Conservation (phyloP, 768 basidiomycete species). For the Hebeloma cylindrosporum region DNA sequence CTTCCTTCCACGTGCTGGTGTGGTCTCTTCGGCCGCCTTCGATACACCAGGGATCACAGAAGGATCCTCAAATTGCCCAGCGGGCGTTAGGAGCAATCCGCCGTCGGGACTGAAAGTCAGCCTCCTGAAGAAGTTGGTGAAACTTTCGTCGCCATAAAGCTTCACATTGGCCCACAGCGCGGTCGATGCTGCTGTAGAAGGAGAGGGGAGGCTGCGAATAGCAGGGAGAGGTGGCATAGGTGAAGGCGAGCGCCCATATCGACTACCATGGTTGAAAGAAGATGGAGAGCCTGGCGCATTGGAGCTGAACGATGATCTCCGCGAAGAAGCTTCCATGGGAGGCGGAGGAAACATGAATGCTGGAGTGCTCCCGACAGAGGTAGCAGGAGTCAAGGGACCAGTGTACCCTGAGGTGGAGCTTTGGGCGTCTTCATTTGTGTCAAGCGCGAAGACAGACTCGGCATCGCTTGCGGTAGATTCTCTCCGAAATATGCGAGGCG, state of each 20-base stretch:
- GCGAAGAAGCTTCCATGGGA: conserved; percentile 55
- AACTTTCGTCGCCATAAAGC: conserved; percentile 94
- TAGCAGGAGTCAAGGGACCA: conserved; percentile 61
- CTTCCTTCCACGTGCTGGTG: conserved; percentile 59
- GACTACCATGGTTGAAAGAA: conserved; percentile 43
- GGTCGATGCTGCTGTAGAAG: conserved; percentile 26
- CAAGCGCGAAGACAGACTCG: conserved; percentile 50
- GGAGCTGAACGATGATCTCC: conserved; percentile 77
- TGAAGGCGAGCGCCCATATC: conserved; percentile 82
- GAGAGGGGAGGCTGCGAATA: conserved; percentile 70
- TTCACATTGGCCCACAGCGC: conserved; percentile 64
- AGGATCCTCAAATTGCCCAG: conserved; percentile 96
- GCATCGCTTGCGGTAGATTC: conserved; percentile 77
- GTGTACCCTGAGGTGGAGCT: conserved; percentile 23
- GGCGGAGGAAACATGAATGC: conserved; percentile 70
- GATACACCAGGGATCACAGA: conserved; percentile 43
- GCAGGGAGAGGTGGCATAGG: conserved; percentile 94
- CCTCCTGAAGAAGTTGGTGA: conserved; percentile 93
- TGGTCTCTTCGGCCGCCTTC: conserved; percentile 34
- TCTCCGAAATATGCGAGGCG: conserved; percentile 56
- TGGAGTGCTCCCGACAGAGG: conserved; percentile 68
- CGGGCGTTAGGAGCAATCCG: conserved; percentile 88
- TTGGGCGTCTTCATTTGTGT: conserved; percentile 43
- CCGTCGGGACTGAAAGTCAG: conserved; percentile 96
- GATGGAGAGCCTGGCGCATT: conserved; percentile 77